phyloP scores from a whole-genome alignment of 805 yeast species.

The Lipomyces sp. region DNA sequence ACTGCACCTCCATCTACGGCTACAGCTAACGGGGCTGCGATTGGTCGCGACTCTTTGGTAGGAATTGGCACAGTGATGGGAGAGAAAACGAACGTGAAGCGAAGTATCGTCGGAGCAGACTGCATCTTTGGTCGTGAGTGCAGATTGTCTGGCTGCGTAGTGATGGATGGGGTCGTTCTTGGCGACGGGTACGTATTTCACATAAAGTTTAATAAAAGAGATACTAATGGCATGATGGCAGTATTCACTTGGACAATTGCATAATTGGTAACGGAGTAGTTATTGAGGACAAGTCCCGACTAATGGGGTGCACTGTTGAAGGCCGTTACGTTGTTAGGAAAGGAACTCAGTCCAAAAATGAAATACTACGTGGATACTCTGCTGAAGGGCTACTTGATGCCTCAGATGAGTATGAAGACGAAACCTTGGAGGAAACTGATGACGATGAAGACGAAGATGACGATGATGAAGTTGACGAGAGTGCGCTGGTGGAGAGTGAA shows the following conservation, averaged over 20 bases:
- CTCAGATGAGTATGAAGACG: slow-evolving; percentile 40
- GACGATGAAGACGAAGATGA: slow-evolving; percentile 27
- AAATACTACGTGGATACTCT: slow-evolving; percentile 47
- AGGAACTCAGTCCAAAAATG: slow-evolving; percentile 52
- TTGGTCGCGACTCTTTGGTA: slow-evolving; percentile 85
- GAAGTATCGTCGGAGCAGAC: slow-evolving; percentile 75
- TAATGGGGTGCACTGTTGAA: slow-evolving; percentile 85
- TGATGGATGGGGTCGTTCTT: slow-evolving; percentile 69
- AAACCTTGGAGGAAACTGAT: slow-evolving; percentile 31
- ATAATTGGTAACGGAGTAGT: slow-evolving; percentile 73
- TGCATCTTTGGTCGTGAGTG: slow-evolving; percentile 85
- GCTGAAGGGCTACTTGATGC: slow-evolving; percentile 46
- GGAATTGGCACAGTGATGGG: slow-evolving; percentile 72
- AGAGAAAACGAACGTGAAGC: slow-evolving; percentile 83
- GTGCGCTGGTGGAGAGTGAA: slow-evolving; percentile 30
- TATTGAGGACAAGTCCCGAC: slow-evolving; percentile 66
- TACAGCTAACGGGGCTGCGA: slow-evolving; percentile 56
- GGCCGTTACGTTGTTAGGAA: slow-evolving; percentile 70
- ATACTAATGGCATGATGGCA: not conserved
- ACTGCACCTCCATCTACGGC: slow-evolving; percentile 38
- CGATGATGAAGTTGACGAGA: slow-evolving; percentile 32
- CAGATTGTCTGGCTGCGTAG: slow-evolving; percentile 82
- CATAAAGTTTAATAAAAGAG: not conserved
- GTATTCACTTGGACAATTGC: slow-evolving; percentile 73
- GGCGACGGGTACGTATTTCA: slow-evolving; percentile 65